Base-by-base conservation (phyloP, 345 rosid species). In the Hibiscus mutabilis region DNA sequence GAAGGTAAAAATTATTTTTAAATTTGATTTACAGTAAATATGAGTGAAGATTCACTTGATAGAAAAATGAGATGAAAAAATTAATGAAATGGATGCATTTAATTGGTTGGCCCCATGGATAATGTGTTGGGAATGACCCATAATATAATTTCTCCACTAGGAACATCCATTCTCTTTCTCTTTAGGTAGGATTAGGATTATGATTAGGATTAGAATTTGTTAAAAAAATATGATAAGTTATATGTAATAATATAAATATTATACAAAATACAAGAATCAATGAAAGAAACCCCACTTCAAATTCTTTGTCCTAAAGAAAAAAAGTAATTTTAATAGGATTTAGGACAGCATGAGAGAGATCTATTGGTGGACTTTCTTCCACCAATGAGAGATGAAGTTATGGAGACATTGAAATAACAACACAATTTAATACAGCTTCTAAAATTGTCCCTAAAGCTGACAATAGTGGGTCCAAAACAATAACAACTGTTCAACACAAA, bases 401-500 rank as follows among this genome's bases (percentile, higher is more conserved):
- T 9, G 6, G 58, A 53, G 83, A 79, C 82, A 84, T 79, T 72
- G 80, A 85, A 81, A 82, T 81, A 81, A 80, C 65, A 78, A 66
- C 82, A 81, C 53, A 77, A 82, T 81, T 84, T 79, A 71, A 70
- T 74, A 79, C 66, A 37, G 79, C 73, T 85, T 83, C 80, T 74
- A 84, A 74, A 75, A 82, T 16, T 87, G 92, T 90, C 82, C 82
- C 87, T 65, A 74, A 89, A 78, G 86, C 68, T 72, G 79, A 76
- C 75, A 71, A 60, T 73, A 56, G 72, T 78, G 79, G 89, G 80
- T 67, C 86, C 83, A 78, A 80, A 49, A 49, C 33, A 49, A 69
- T 60, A 84, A 84, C 98, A 91, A 85, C 87, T 89, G 96, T 89
- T 93, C 86, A 81, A 79, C 79, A 81, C 92, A 81, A 77, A 87